These are phyloP conservation scores for Neoboletus subvelutipes DNA, from an alignment of 768 basidiomycete genomes.

Conservation along the genomic window DNA sequence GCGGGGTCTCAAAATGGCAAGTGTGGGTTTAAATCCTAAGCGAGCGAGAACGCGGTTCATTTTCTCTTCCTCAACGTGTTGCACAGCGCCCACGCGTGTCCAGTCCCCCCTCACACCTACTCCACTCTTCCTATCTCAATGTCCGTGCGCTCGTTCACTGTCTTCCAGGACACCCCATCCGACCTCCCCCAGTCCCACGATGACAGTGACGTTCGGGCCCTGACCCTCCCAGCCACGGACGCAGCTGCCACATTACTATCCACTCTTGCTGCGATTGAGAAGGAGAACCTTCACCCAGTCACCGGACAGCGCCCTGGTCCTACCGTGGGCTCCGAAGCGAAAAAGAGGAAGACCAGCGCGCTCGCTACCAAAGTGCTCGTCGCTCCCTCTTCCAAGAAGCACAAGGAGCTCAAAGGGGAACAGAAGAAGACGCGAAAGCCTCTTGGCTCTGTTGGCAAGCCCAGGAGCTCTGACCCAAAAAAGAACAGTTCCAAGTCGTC, in stretches of 20 bases:
- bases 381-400: conserved; percentile 39
- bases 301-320: conserved; percentile 62
- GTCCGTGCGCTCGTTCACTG: conserved; percentile 59
- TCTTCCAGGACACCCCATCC: conserved; percentile 57
- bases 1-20: conserved; percentile 34
- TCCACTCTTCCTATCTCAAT: conserved; percentile 34
- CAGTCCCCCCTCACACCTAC: conserved; percentile 4
- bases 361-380: conserved; percentile 53
- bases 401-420: conserved; percentile 45
- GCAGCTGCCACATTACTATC: conserved; percentile 35
- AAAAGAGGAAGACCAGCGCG: conserved; percentile 65
- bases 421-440: conserved; percentile 63
- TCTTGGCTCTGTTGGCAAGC: conserved; percentile 22
- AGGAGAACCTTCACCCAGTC: conserved; percentile 77
- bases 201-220: conserved; percentile 24
- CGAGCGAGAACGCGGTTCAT: conserved; percentile 24
- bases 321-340: conserved; percentile 37
- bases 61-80: conserved; percentile 32
- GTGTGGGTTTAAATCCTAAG: conserved; percentile 32
- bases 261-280: conserved; percentile 50
- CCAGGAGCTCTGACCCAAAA: conserved; percentile 33
- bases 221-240: conserved; percentile 22
- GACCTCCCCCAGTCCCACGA: conserved; percentile 35
- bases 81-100: conserved; percentile 29
- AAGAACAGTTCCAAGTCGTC: conserved; percentile 38